These are phyloP conservation scores for Huntiella bhutanensis DNA, from an alignment of 2,329 filamentous ascomycete genomes.

Conservation along the genomic window DNA sequence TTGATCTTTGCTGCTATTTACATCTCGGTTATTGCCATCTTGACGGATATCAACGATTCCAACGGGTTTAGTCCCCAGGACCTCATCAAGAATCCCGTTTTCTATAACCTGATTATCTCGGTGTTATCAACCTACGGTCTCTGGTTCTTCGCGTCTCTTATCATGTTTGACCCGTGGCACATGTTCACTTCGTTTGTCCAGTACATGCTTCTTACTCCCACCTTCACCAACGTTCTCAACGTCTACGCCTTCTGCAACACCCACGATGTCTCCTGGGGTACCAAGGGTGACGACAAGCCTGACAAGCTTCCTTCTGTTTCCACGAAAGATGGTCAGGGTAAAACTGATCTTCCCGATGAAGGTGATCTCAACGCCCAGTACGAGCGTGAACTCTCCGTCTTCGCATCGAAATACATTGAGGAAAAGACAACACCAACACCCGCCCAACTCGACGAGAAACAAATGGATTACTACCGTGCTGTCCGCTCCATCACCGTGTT, in stretches of 20 bases:
- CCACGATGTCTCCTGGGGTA: slow-evolving; percentile 97
- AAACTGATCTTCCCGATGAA: slow-evolving; percentile 90
- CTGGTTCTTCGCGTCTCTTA: slow-evolving; percentile 74
- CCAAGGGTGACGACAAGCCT: slow-evolving; percentile 91
- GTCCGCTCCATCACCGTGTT: slow-evolving; percentile 84
- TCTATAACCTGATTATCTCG: slow-evolving; percentile 86
- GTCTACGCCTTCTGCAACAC: slow-evolving; percentile 99
- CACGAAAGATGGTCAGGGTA: slow-evolving; percentile 73
- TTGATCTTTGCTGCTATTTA: slow-evolving; percentile 88
- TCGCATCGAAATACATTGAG: slow-evolving; percentile 54
- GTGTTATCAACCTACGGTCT: slow-evolving; percentile 82
- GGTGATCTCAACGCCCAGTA: slow-evolving; percentile 91
- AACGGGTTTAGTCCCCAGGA: slow-evolving; percentile 48
- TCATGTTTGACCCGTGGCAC: slow-evolving; percentile 98
- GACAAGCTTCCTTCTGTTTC: slow-evolving; percentile 78
- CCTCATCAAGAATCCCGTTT: slow-evolving; percentile 72
- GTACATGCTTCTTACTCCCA: slow-evolving; percentile 84
- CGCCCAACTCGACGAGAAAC: slow-evolving; percentile 49
- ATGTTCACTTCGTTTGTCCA: slow-evolving; percentile 99
- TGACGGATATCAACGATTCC: slow-evolving; percentile 42
- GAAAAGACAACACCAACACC: slow-evolving; percentile 43
- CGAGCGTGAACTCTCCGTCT: slow-evolving; percentile 60
- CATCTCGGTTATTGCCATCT: slow-evolving; percentile 76
- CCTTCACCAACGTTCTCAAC: slow-evolving; percentile 98
- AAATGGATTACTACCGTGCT: slow-evolving; percentile 96